Conservation (phyloP, 2,329 filamentous ascomycete species). For the Scedosporium dehoogii region DNA sequence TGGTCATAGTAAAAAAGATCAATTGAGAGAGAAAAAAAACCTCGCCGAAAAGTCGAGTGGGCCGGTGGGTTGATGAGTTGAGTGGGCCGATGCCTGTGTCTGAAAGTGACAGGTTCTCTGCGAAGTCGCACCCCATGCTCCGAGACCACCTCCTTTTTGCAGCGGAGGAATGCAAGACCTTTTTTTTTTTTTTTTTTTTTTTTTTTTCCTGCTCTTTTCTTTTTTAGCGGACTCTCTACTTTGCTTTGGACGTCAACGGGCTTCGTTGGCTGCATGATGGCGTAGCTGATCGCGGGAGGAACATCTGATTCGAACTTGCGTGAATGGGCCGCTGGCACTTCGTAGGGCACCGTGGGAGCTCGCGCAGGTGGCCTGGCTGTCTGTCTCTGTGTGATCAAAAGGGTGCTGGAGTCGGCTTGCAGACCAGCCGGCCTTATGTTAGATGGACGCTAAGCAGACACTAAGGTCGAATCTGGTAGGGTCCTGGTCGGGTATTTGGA, state of each 20-base stretch:
- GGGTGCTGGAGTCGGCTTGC: background rate
- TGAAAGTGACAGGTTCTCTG: background rate
- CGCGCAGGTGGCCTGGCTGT: no score
- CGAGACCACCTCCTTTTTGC: no score
- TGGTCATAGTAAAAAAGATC: background rate
- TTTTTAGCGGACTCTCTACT: no score
- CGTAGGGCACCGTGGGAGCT: no score
- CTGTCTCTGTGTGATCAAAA: background rate
- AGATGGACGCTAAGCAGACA: background rate
- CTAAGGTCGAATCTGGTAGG: background rate
- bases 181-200: background rate
- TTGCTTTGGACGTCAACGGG: no score
- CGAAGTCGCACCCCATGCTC: background rate
- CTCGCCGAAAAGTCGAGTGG: background rate
- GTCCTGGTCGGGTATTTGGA: constrained; percentile 1
- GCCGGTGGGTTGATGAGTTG: background rate
- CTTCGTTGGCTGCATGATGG: background rate
- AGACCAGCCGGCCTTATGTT: background rate
- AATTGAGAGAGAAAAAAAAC: background rate
- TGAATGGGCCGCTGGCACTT: no score
- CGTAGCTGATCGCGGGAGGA: background rate
- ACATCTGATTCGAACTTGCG: no score
- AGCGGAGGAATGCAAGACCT: background rate
- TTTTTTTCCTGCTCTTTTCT: no score
- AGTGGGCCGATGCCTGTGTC: background rate